Evolutionary conservation across 371 early-diverging fungal genomes (phyloP).

Genomic region (Choanephora cucurbitarum): DNA sequence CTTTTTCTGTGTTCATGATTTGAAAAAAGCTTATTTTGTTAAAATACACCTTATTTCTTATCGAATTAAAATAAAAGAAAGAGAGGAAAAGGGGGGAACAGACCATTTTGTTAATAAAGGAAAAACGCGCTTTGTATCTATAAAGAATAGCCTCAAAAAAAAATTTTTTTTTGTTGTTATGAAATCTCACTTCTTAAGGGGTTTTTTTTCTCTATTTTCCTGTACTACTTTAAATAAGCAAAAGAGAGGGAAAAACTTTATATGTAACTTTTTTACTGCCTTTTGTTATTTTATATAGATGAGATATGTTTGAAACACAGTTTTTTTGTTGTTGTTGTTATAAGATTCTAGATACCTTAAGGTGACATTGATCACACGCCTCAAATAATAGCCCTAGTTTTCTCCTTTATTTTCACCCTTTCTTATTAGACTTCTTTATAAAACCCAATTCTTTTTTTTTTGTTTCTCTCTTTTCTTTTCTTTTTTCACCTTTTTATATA

Average conservation of each 20-base stretch:
- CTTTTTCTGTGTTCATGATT: too few relatives aligned
- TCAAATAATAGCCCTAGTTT: slow-evolving; percentile 12
- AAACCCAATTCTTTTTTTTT: slow-evolving; percentile 10
- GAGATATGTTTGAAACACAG: not conserved
- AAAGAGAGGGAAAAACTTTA: slow-evolving; percentile 9
- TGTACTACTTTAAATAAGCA: slow-evolving; percentile 7
- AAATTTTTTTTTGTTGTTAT: too few relatives aligned
- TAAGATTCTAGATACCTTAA: not conserved
- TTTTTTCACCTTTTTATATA: slow-evolving; percentile 1
- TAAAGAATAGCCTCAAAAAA: too few relatives aligned
- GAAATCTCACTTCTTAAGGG: too few relatives aligned
- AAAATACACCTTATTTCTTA: too few relatives aligned
- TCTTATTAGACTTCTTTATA: slow-evolving; percentile 1
- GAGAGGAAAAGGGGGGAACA: too few relatives aligned
- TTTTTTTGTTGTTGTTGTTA: not conserved
- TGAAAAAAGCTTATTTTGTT: too few relatives aligned
- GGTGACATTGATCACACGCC: slow-evolving; percentile 23
- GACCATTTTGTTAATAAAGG: too few relatives aligned
- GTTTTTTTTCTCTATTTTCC: not conserved
- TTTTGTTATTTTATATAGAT: too few relatives aligned
- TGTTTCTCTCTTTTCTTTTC: slow-evolving; percentile 14
- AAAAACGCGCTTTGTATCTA: too few relatives aligned
- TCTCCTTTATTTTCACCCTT: slow-evolving; percentile 13
- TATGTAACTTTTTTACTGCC: not conserved
- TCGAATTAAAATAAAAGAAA: too few relatives aligned